Base-by-base conservation (phyloP, 106 monocot species). In the Dactylorhiza incarnata region DNA sequence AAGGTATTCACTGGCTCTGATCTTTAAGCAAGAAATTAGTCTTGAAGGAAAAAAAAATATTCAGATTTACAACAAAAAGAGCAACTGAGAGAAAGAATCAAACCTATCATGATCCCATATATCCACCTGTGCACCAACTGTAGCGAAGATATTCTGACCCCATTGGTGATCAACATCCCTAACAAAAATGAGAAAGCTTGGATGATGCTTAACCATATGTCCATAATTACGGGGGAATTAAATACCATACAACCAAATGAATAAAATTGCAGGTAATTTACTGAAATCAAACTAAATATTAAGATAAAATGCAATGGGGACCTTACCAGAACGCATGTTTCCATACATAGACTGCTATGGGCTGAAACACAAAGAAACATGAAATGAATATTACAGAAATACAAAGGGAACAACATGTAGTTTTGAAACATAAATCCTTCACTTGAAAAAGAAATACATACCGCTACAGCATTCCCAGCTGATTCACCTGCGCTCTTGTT, bases 31-130 rank as follows among this genome's bases (percentile, higher is more conserved):
- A 56, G 25, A 73, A 62, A 53, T 65, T 65, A 45, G 24, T 14
- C 25, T 56, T 69, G 7, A 45, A 16, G n/a, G 13, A 22, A n/a
- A 10, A 20, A 72, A 23, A 72, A 26, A 24, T 49, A 49, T 11
- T 16, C 9, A 48, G 47, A 72, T 49, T 70, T 22, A 48, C 10
- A n/a, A n/a, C 9, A 47, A 71, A 48, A 24, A 1, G 29, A 24
- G 7, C 26, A 67, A 16, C 23, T 29, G 26, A 9, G 7, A 6
- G n/a, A 45, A 71, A 23, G 24, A 75, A 26, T 12, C 58, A 78
- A 83, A 99, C 99, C 94, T 94, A 81, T 92, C 86, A 74, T 83
- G 91, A 92, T 99, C 94, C 99, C 99, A 99, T 82, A 99, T 88
- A 77, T 94, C 99, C 82, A 99, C 91, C 73, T 99, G 99, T 61